phyloP scores from a whole-genome alignment of 202 grass and related monocot genomes.

The Brachypodium distachyon region DNA sequence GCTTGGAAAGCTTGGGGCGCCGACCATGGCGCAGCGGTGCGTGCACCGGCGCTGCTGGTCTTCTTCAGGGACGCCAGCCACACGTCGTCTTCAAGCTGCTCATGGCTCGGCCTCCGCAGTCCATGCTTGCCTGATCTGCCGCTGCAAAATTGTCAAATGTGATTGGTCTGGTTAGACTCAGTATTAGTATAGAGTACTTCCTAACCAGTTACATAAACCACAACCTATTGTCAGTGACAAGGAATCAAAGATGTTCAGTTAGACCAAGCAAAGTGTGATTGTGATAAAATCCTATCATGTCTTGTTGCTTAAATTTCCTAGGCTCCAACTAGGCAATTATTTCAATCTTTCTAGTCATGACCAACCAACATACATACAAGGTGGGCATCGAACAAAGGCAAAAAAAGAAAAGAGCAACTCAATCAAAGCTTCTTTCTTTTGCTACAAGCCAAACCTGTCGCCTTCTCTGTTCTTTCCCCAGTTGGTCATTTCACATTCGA shows the following conservation, averaged over 20 bases:
- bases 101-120: conserved; percentile 46
- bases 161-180: neutral
- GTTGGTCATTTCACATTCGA: neutral
- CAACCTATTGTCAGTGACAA: neutral
- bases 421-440: conserved; percentile 25
- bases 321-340: neutral
- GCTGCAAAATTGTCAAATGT: conserved; percentile 19
- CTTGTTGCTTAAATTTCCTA: neutral
- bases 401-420: conserved; percentile 27
- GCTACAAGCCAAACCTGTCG: neutral
- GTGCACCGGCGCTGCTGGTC: neutral
- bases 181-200: neutral
- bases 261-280: neutral
- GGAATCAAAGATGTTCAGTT: neutral
- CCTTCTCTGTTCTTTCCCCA: neutral
- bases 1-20: conserved; percentile 21
- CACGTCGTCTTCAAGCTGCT: conserved; percentile 51
- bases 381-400: conserved; percentile 37
- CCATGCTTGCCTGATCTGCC: conserved; percentile 27
- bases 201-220: neutral
- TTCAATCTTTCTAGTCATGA: conserved; percentile 23
- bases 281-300: neutral
- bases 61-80: conserved; percentile 63
- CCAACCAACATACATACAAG: neutral
- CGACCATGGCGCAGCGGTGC: neutral